Evolutionary conservation across 2,329 filamentous ascomycete species (phyloP).

Genomic region (Dactylellina drechsleri): DNA sequence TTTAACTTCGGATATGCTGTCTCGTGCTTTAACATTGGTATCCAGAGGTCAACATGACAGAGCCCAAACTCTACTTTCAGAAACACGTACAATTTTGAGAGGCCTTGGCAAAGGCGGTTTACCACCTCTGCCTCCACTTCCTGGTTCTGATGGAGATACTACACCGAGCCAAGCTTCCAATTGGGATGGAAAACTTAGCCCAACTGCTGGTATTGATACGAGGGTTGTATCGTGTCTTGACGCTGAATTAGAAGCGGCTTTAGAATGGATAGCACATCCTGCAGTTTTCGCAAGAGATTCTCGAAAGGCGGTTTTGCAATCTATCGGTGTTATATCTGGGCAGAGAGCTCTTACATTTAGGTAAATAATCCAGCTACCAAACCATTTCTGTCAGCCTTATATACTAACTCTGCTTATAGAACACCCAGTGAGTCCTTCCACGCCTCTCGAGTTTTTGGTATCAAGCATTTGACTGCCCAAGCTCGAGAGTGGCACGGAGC

Average conservation of each 20-base stretch:
- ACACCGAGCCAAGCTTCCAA: slow-evolving; percentile 58
- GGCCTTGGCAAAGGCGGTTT: slow-evolving; percentile 94
- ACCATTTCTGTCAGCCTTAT: not conserved
- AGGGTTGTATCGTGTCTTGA: slow-evolving; percentile 86
- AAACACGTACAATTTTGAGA: slow-evolving; percentile 94
- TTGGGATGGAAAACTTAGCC: slow-evolving; percentile 68
- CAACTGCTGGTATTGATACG: slow-evolving; percentile 79
- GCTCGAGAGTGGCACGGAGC: slow-evolving; percentile 89
- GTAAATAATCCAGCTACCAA: slow-evolving; percentile 38
- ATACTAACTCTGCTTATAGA: slow-evolving; percentile 45
- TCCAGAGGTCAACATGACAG: slow-evolving; percentile 92
- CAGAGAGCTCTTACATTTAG: slow-evolving; percentile 90
- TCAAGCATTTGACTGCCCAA: slow-evolving; percentile 81
- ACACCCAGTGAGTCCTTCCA: slow-evolving; percentile 89
- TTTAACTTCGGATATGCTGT: slow-evolving; percentile 97
- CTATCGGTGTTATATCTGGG: slow-evolving; percentile 94
- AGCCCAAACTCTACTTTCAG: slow-evolving; percentile 87
- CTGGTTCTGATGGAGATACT: slow-evolving; percentile 57
- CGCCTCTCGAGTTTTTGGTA: slow-evolving; percentile 82
- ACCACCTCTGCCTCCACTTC: slow-evolving; percentile 80
- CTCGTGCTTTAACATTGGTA: slow-evolving; percentile 87
- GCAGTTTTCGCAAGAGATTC: slow-evolving; percentile 93
- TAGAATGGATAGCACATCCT: slow-evolving; percentile 98
- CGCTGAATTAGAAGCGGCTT: slow-evolving; percentile 83
- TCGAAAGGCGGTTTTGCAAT: slow-evolving; percentile 93